phyloP scores from a whole-genome alignment of 108 stramenopile species.

The Nitzschia palea region DNA sequence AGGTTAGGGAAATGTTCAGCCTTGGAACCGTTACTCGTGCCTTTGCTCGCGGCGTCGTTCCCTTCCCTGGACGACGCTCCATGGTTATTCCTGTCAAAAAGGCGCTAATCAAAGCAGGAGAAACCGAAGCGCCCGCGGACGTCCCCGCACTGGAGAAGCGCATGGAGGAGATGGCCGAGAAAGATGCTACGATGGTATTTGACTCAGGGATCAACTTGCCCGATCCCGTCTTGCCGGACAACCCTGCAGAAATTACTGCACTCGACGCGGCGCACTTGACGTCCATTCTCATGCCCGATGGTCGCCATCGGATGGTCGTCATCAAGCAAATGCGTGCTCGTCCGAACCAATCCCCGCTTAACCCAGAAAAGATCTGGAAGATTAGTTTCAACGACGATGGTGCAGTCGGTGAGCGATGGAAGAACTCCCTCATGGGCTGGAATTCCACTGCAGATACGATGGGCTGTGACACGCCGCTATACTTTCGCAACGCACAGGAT shows the following conservation, averaged over 20 bases:
- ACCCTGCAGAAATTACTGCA: slow-evolving; percentile 70
- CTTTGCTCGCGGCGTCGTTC: slow-evolving; percentile 2
- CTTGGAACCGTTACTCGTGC: slow-evolving; percentile 5
- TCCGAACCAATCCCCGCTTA: slow-evolving; percentile 55
- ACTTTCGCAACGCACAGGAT: slow-evolving; percentile 84
- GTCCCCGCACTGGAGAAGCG: slow-evolving; percentile 34
- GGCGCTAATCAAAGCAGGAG: slow-evolving; percentile 42
- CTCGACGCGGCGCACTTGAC: slow-evolving; percentile 70
- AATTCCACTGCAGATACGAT: slow-evolving; percentile 90
- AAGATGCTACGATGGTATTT: slow-evolving; percentile 35
- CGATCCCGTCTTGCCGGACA: slow-evolving; percentile 68
- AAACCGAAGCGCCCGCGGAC: slow-evolving; percentile 38
- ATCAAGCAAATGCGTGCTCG: slow-evolving; percentile 70
- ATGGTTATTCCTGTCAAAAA: slow-evolving; percentile 35
- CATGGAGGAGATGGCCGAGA: slow-evolving; percentile 37
- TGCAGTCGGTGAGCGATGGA: slow-evolving; percentile 69
- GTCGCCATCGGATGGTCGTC: slow-evolving; percentile 62
- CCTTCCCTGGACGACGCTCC: not conserved
- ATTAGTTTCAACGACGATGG: slow-evolving; percentile 80
- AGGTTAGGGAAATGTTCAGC: too few species aligned
- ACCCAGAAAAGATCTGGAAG: slow-evolving; percentile 66
- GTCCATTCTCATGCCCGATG: slow-evolving; percentile 53
- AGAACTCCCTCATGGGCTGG: slow-evolving; percentile 98
- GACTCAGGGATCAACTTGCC: slow-evolving; percentile 37
- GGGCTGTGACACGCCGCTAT: slow-evolving; percentile 71